phyloP scores from a whole-genome alignment of 2,329 filamentous ascomycete species.

The Thelonectria rubi region DNA sequence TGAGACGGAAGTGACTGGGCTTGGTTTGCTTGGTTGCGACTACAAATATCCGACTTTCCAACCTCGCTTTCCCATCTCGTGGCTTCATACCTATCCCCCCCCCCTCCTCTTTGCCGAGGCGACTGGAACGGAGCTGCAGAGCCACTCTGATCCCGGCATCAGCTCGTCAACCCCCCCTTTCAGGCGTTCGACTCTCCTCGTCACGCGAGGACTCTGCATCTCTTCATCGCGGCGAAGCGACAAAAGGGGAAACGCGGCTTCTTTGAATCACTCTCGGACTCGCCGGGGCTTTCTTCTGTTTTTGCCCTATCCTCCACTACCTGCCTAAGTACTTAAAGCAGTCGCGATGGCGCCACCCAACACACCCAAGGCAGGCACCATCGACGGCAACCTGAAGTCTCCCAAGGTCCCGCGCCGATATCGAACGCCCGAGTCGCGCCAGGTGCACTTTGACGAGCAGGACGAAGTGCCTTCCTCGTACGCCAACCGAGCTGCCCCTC shows the following conservation, averaged over 20 bases:
- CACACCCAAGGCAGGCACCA: constrained; percentile 37
- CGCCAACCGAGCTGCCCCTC: neutral
- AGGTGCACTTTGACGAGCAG: constrained; percentile 45
- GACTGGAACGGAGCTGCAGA: neutral
- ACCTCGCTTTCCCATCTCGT: neutral
- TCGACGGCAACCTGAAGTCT: constrained; percentile 37
- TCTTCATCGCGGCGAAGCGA: neutral
- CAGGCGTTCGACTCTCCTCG: neutral
- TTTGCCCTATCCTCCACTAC: too few relatives aligned
- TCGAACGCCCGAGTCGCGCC: constrained; percentile 41
- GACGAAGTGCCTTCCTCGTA: constrained; percentile 19
- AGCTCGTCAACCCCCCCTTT: too few relatives aligned
- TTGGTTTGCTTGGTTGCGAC: neutral
- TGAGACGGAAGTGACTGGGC: constrained; percentile 6
- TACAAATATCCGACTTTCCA: neutral
- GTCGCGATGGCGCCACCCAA: neutral
- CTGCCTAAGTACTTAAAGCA: neutral
- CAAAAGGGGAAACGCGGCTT: neutral
- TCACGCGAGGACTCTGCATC: neutral
- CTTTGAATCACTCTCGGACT: neutral
- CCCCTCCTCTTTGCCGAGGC: neutral
- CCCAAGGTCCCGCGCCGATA: constrained; percentile 43
- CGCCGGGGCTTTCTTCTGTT: neutral
- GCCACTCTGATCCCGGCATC: too few relatives aligned
- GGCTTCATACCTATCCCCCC: neutral